A percentile compares a stretch with the other conserved stretches of the same genome.
These are phyloP conservation scores for Phialophora macrospora DNA, from an alignment of 2,329 filamentous ascomycete species.

Conservation along the genomic window DNA sequence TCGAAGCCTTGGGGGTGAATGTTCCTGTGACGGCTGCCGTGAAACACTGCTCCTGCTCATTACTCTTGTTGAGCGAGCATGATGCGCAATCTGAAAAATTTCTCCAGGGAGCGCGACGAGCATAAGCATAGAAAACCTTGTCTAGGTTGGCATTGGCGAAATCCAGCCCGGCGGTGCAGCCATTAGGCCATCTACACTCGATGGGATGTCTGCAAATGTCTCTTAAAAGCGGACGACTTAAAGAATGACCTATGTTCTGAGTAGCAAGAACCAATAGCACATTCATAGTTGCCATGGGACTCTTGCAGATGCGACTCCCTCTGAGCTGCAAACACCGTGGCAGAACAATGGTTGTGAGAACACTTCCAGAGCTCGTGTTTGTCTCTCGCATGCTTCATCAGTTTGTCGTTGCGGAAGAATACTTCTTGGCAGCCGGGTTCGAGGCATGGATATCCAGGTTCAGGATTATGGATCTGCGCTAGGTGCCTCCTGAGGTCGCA, in stretches of 20 bases:
- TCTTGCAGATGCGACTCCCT: not conserved
- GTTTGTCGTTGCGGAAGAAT: not conserved
- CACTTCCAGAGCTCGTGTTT: not conserved
- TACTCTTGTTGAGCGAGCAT: not conserved
- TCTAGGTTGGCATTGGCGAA: too few relatives aligned
- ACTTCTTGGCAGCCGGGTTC: not conserved
- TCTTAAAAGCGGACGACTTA: rapidly evolving
- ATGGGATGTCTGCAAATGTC: not conserved
- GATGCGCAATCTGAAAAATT: not conserved
- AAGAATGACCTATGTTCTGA: not conserved
- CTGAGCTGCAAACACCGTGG: not conserved
- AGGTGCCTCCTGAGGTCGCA: not conserved
- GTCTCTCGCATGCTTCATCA: not conserved
- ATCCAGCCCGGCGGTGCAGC: too few relatives aligned
- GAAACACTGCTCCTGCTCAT: not conserved
- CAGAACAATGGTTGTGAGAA: not conserved
- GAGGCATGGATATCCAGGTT: not conserved
- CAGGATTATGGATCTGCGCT: not conserved
- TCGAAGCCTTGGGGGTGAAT: not conserved
- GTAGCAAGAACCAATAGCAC: not conserved
- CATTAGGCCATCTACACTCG: not conserved
- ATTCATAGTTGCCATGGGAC: not conserved
- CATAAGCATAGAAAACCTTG: not conserved
- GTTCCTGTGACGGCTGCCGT: not conserved
- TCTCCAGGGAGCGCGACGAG: not conserved